Base-by-base conservation (phyloP, 1,139 yeast genomes). In the Martiniozyma asiatica region DNA sequence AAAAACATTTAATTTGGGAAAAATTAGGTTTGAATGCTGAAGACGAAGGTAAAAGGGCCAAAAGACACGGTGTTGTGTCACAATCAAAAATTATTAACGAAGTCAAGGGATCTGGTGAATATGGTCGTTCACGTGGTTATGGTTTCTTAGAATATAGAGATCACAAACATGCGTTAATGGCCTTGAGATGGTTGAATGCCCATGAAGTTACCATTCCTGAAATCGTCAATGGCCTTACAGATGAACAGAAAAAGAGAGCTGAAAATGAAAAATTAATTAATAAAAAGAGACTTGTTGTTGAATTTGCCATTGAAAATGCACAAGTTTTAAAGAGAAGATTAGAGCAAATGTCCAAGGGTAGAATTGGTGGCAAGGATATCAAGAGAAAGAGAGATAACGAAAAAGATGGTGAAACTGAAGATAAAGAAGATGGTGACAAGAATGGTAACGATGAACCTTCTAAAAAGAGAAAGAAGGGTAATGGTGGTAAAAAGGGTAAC, bases 291-390 rank as follows among this genome's bases (percentile, higher is more conserved):
- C 63, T 89, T 38, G 84, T 89, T 46, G 97, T 74, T 17, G 99
- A 89, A 55, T 89, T 92, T 62, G 97, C 99, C 7, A 68, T 89
- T 48, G 97, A 87, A 54, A 85, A 89, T 53, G 93, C 96, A 13
- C 80, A 80, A 50, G 94, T 89, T 34, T 78, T 89, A 26, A 82
- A 80, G 56, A 77, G 96, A 58, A 75, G 97, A 61, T 69, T 73
- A 42, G 96, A 85, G 31, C 73, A 68, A 44, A 69, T 70, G 22
- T 54, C 61, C 41, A 35, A 37, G 26, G 42, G 52, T 28, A 43
- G 48, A 34, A 29, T 25, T 3, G 29, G 31, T 13, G 31, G 35
- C 2, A 29, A 59, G 57, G 32, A 61, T 72, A 20, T 65, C 70
- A 48, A 59, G 29, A 45, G 44, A 40, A 34, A 34, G 18, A 41